Evolutionary conservation across 2,329 filamentous ascomycete genomes (phyloP), one percentile per base, ranked within the genome.

Genomic region (Monilinia fructicola): DNA sequence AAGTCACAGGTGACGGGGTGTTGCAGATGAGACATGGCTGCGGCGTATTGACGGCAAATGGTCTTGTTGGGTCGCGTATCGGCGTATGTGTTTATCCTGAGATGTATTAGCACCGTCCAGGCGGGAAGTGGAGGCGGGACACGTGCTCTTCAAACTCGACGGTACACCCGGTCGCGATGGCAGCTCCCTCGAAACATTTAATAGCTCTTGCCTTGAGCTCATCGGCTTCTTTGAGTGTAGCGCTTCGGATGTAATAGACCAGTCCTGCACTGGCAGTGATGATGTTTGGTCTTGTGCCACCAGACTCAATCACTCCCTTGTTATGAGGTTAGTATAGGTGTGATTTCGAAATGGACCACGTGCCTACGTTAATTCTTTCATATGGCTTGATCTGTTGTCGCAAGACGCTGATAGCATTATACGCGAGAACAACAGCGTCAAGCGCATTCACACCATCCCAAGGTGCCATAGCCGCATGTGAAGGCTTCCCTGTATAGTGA

Each of bases 381-480:
- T 67, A 68, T 1, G 70, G 69, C 31, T 65, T 61, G 21, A 73
- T 72, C 66, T 78, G 77, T 66, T 77, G 75, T 42, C 75, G 67
- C 63, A 77, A 66, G 61, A 77, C 70, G 53, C 70, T 72, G 5
- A 78, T 71, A 18, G 69, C 74, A 61, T 72, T 76, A 62, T 79
- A 79, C 0, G 77, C 77, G 18, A 74, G 66, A 18, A 77, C 74
- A 4, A 76, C 73, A 12, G 79, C 78, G 69, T 80, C 78, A 12
- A 79, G 74, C 0, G 79, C 78, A 68, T 80, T 81, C 44, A 79
- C 69, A 0, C 79, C 79, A 5, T 76, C 72, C 74, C 77, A 78
- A 1, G 79, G 78, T 46, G 73, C 73, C 21, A 73, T 75, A n/a
- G 76, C 78, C 18, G 79, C 78, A 68, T 80, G 79, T 10, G 78